Evolutionary conservation across 225 moss, liverwort and hornwort species (phyloP), one percentile per base, ranked within the genome.

Genomic region (Bryoerythrophyllum caledonicum): DNA sequence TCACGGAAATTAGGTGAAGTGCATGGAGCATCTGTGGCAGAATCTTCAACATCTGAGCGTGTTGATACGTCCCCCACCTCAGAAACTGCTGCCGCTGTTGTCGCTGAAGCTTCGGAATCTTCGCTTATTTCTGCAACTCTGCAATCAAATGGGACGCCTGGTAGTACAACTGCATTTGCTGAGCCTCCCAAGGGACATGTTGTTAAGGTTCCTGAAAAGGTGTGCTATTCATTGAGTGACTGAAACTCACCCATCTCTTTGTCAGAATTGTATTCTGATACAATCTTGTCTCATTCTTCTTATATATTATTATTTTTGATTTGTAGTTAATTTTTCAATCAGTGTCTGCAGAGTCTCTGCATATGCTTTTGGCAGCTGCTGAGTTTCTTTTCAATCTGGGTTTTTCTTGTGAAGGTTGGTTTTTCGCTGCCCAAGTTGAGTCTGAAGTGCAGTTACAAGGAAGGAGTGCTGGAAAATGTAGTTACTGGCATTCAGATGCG

Each of bases 391-490:
- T 72, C 79, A 69, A 79, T 65, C 63, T 76, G 38, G 37, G 44
- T 76, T 79, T 78, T 40, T 49, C 30, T 81, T 74, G 60, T 82
- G 87, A 83, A 88, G 84, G 81, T 96, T 79, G 79, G 79, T 25
- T 94, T 96, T 74, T 82, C 63, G 71, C 82, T 94, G 65, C 88
- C 92, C 59, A 72, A 76, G 61, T 72, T 91, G 70, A 88, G 82
- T 60, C 62, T 96, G 49, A 92, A 86, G 76, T 96, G 84, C 79
- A 86, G 81, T 83, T 91, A 88, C 78, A 81, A 76, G 66, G 90
- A 86, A 75, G 92, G 90, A 71, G 80, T 87, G 52, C 83, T 97
- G 80, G 87, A 86, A 80, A 94, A 89, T 76, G 81, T 82, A 76
- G 81, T 97, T 26, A 86, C 79, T 30, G 90, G 86, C 40, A 88